These are phyloP conservation scores for Coemansia sp. DNA, from an alignment of 192 early-diverging fungal species.

Conservation along the genomic window DNA sequence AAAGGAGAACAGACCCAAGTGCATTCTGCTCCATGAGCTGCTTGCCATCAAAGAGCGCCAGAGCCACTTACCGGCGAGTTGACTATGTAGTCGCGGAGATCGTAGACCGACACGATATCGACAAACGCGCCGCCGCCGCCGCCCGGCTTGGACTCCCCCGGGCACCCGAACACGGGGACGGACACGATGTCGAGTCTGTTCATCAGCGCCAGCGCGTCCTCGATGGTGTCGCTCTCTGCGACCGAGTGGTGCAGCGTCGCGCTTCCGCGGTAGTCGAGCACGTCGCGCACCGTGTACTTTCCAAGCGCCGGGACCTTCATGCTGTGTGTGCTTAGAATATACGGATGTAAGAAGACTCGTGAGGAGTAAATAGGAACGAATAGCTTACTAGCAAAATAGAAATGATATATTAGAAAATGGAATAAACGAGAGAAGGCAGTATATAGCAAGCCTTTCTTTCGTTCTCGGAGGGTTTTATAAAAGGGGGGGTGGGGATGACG, in stretches of 20 bases:
- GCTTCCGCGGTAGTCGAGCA: conserved; percentile 43
- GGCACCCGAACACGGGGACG: conserved; percentile 34
- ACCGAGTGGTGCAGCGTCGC: conserved; percentile 33
- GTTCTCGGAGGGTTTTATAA: no score
- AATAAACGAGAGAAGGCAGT: no score
- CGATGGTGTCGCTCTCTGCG: conserved; percentile 19
- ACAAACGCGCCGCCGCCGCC: conserved; percentile 17
- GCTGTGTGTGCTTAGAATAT: background rate
- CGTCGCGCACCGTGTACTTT: conserved; percentile 42
- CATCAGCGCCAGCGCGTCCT: conserved; percentile 38
- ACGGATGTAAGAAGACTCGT: background rate
- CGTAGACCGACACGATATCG: conserved; percentile 51
- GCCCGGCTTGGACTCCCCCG: background rate
- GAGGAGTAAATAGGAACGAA: background rate
- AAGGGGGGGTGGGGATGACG: no score
- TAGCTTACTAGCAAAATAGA: background rate
- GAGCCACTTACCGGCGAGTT: conserved; percentile 25
- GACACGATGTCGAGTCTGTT: conserved; percentile 42
- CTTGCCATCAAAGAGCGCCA: background rate
- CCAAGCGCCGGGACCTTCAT: conserved; percentile 39
- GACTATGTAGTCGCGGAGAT: conserved; percentile 48
- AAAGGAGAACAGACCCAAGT: no score
- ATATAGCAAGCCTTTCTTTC: no score
- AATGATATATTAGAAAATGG: no score
- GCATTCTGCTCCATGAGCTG: no score